A percentile compares a stretch with the other conserved stretches of the same genome.
These are phyloP conservation scores for Ananas comosus DNA, from an alignment of 176 grass and related monocot species.

Conservation along the genomic window DNA sequence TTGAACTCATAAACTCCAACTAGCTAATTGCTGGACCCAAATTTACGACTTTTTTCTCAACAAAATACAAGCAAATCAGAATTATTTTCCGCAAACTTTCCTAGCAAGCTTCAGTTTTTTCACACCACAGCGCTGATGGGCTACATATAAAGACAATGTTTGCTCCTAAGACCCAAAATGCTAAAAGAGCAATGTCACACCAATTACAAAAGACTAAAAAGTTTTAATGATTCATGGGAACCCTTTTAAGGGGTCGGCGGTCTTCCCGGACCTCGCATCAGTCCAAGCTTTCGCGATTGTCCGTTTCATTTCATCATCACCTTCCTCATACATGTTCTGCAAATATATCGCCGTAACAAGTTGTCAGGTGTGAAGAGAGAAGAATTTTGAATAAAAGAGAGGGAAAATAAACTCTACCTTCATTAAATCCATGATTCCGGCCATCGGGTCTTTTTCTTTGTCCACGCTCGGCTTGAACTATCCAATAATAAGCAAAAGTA, in stretches of 20 bases:
- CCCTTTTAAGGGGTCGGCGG: conserved; percentile 36
- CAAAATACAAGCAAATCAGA: no score
- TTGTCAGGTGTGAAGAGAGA: not conserved
- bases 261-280: conserved; percentile 69
- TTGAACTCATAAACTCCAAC: no score
- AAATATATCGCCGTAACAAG: not conserved
- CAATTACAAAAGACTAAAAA: not conserved
- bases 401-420: conserved; percentile 33
- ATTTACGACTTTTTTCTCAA: no score
- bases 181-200: not conserved
- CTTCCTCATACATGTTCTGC: conserved; percentile 74
- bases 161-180: not conserved
- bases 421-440: conserved; percentile 93
- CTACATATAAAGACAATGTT: not conserved
- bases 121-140: no score
- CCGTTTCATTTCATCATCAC: conserved; percentile 77
- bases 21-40: no score
- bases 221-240: conserved; percentile 27
- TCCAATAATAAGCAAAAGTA: no score
- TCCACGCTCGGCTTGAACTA: conserved; percentile 67
- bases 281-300: conserved; percentile 69
- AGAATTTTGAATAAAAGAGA: not conserved
- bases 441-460: conserved; percentile 85
- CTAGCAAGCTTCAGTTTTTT: no score
- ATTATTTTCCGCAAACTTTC: no score